These are phyloP conservation scores for Fagopyrum homotropicum DNA, from an alignment of 148 eudicot species.

Conservation along the genomic window DNA sequence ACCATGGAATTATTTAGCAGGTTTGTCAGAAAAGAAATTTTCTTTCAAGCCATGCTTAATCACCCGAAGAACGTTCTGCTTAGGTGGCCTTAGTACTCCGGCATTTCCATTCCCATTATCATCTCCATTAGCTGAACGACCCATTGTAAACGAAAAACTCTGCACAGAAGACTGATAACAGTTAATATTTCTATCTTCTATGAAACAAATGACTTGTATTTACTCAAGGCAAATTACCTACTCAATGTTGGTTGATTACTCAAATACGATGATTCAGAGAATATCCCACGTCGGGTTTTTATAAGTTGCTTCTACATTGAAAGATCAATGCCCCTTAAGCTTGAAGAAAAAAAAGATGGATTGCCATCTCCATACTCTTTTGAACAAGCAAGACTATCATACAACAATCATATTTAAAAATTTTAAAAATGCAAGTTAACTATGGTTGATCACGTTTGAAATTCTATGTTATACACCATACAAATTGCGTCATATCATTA, in stretches of 20 bases:
- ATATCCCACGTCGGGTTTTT: no score
- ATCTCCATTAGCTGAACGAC: no score
- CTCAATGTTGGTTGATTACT: no score
- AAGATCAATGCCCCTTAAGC: neutral
- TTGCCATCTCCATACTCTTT: neutral
- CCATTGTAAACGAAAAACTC: no score
- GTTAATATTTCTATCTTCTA: no score
- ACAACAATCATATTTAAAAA: neutral
- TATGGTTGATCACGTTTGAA: neutral
- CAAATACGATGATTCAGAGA: no score
- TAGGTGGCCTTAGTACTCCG: slow-evolving; percentile 55
- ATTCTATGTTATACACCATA: no score
- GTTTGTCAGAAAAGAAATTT: slow-evolving; percentile 60
- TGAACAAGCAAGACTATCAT: slow-evolving; percentile 1
- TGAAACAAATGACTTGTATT: no score
- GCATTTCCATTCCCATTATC: slow-evolving; percentile 9
- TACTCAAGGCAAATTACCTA: no score
- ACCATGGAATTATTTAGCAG: slow-evolving; percentile 53
- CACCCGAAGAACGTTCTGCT: slow-evolving; percentile 47
- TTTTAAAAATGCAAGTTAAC: neutral
- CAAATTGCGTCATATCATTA: no score
- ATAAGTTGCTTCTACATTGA: neutral
- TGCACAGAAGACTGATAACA: no score
- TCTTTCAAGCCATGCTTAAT: slow-evolving; percentile 39
- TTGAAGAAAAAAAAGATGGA: slow-evolving; percentile 1